Base-by-base conservation (phyloP, 2,329 filamentous ascomycete genomes). In the Verticillium nonalfalfae region DNA sequence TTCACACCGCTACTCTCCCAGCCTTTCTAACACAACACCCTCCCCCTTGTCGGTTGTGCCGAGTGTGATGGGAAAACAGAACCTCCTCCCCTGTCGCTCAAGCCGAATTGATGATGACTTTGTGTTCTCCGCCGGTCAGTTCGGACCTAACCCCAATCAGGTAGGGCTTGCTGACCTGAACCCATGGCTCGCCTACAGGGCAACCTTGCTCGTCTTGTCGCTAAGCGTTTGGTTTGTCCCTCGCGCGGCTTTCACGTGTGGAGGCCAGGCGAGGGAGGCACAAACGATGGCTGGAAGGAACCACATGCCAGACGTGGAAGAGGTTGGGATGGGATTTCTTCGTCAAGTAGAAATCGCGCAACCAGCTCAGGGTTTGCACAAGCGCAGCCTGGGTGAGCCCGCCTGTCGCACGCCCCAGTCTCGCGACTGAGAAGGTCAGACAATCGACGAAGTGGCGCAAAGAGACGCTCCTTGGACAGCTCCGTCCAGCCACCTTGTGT, bases 1-100 rank as follows among this genome's bases (percentile, higher is more conserved):
- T 62, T 50, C 45, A 64, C 65, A 67, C 65, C 65, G 65, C 65
- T 66, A 67, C 64, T 67, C 60, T 62, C 62, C 26, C 60, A 55
- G 62, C 57, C 61, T 61, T 58, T 63, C 64, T 66, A 67, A 61
- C 60, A 59, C 60, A 61, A 67, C 65, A 52, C 64, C 65, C 65
- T 62, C 59, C 55, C n/a, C 50, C 26, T 26, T 26, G 40, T 26
- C 40, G 45, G 45, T n/a, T 21, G 45, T 50, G 45, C 11, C 45
- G 45, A 50, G 45, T 21, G n/a, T 21, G 45, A n/a, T 21, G 45
- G 45, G 7, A 50, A n/a, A 10, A 50, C 45, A 50, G 9, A 5
- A 50, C 45, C 45, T 18, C 18, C 21, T 50, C 45, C 45, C 45
- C 21, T 38, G 38, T 39, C 11, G 57, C 57, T 31, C 57, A 34